A percentile compares a stretch with the other conserved stretches of the same genome.
Conservation (phyloP, 2,329 filamentous ascomycete genomes). For the Alternaria sp. region DNA sequence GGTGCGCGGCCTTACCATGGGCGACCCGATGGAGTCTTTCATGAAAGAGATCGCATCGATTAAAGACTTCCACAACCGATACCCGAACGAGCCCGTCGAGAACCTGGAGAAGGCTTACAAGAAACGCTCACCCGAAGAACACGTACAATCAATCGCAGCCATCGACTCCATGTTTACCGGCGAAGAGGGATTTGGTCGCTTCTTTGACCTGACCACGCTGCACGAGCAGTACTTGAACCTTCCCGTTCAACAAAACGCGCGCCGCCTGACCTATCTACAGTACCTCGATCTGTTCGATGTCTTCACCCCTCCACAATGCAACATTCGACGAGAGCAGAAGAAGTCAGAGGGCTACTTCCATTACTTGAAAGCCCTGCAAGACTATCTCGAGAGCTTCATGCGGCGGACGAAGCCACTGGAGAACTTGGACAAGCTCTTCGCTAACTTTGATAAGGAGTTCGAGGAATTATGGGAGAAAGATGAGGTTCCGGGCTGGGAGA, state of each 20-base stretch:
- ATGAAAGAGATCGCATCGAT: conserved; percentile 84
- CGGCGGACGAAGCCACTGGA: conserved; percentile 85
- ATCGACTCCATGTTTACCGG: conserved; percentile 95
- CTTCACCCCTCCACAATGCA: conserved; percentile 77
- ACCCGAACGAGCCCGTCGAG: conserved; percentile 94
- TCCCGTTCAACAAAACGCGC: conserved; percentile 73
- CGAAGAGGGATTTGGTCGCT: conserved; percentile 92
- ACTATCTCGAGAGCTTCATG: conserved; percentile 90
- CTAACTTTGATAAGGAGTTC: conserved; percentile 83
- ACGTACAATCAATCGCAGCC: conserved; percentile 68
- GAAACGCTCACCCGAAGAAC: conserved; percentile 70
- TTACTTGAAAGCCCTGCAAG: conserved; percentile 81
- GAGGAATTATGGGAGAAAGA: conserved; percentile 82
- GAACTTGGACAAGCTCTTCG: conserved; percentile 80
- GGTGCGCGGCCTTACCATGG: conserved; percentile 82
- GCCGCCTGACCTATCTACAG: conserved; percentile 84
- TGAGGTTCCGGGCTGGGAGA: conserved; percentile 80
- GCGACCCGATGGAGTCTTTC: conserved; percentile 90
- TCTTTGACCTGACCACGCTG: conserved; percentile 83
- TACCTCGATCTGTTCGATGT: conserved; percentile 92
- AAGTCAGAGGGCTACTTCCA: conserved; percentile 91
- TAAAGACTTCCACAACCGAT: conserved; percentile 87
- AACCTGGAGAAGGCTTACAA: conserved; percentile 95
- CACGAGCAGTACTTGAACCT: conserved; percentile 94
- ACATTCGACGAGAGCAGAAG: conserved; percentile 83